Conservation (phyloP, 768 basidiomycete genomes). For the Sutorius australiensis region DNA sequence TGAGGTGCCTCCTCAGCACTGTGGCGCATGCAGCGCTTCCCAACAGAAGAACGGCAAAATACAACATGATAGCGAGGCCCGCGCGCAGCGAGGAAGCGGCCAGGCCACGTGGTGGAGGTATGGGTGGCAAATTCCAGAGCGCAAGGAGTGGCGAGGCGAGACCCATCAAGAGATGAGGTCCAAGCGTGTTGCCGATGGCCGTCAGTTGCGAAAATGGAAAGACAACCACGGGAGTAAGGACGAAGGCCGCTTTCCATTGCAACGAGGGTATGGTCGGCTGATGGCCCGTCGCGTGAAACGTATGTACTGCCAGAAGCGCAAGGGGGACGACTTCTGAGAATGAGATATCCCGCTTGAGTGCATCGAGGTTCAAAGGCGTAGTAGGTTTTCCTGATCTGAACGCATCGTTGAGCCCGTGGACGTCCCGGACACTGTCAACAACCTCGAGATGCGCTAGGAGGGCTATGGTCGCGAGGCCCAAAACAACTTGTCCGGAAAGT, state of each 20-base stretch:
- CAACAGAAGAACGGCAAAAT: constrained; percentile 61
- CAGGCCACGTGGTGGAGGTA: constrained; percentile 29
- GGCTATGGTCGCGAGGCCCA: constrained; percentile 61
- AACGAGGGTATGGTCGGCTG: constrained; percentile 85
- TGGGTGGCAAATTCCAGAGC: constrained; percentile 80
- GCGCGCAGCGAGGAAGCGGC: constrained; percentile 45
- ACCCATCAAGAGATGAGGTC: constrained; percentile 63
- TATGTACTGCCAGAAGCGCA: constrained; percentile 68
- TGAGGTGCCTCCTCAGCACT: constrained; percentile 76
- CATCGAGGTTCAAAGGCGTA: constrained; percentile 33
- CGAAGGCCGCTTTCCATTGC: constrained; percentile 94
- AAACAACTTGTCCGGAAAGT: constrained; percentile 76
- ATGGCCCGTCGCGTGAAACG: constrained; percentile 89
- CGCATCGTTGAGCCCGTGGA: constrained; percentile 46
- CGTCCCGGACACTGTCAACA: constrained; percentile 78
- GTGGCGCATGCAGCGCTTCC: constrained; percentile 73
- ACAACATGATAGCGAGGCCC: constrained; percentile 61
- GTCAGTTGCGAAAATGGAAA: constrained; percentile 76
- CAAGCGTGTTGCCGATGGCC: constrained; percentile 73
- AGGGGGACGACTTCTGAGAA: constrained; percentile 73
- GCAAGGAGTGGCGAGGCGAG: constrained; percentile 69
- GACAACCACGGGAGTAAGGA: constrained; percentile 63
- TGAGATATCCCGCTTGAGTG: constrained; percentile 35
- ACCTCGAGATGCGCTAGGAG: constrained; percentile 78
- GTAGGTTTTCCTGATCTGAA: constrained; percentile 49